A percentile compares a stretch with the other conserved stretches of the same genome.
Evolutionary conservation across 768 basidiomycete genomes (phyloP).

Genomic region (Agaricus blazei): DNA sequence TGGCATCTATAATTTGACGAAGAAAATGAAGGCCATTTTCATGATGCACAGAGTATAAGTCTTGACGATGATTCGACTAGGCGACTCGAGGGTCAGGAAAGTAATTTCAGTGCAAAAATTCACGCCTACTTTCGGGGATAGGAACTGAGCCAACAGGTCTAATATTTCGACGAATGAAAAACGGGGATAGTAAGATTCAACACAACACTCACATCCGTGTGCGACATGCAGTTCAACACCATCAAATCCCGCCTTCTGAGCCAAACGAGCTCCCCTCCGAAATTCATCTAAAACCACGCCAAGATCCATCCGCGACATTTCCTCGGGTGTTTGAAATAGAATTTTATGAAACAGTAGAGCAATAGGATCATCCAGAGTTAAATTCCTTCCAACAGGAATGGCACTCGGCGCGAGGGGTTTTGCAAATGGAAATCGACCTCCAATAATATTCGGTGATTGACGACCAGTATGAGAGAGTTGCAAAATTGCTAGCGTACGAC

Average conservation of each 20-base stretch:
- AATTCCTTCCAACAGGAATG: slow-evolving; percentile 37
- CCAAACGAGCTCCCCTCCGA: slow-evolving; percentile 60
- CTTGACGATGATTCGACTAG: slow-evolving; percentile 44
- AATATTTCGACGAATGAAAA: neutral
- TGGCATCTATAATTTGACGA: slow-evolving; percentile 45
- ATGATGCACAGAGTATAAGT: slow-evolving; percentile 47
- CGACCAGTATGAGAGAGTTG: slow-evolving; percentile 83
- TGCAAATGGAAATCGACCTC: slow-evolving; percentile 57
- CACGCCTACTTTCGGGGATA: slow-evolving; percentile 58
- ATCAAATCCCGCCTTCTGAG: slow-evolving; percentile 70
- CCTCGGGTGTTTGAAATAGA: slow-evolving; percentile 58
- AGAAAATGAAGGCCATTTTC: slow-evolving; percentile 53
- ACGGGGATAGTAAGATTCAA: neutral
- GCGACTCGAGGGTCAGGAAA: neutral
- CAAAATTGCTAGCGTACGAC: slow-evolving; percentile 57
- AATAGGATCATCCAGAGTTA: slow-evolving; percentile 17
- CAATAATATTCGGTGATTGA: slow-evolving; percentile 71
- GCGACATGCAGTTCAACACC: slow-evolving; percentile 83
- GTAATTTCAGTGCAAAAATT: neutral
- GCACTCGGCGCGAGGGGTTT: slow-evolving; percentile 72
- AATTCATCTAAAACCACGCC: slow-evolving; percentile 57
- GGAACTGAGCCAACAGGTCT: slow-evolving; percentile 80
- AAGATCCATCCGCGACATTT: slow-evolving; percentile 59
- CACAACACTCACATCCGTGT: slow-evolving; percentile 68
- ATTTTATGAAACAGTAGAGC: slow-evolving; percentile 37